A percentile compares a stretch with the other conserved stretches of the same genome.
phyloP scores from a whole-genome alignment of 2,329 filamentous ascomycete genomes.

The Nigrospora oryzae region DNA sequence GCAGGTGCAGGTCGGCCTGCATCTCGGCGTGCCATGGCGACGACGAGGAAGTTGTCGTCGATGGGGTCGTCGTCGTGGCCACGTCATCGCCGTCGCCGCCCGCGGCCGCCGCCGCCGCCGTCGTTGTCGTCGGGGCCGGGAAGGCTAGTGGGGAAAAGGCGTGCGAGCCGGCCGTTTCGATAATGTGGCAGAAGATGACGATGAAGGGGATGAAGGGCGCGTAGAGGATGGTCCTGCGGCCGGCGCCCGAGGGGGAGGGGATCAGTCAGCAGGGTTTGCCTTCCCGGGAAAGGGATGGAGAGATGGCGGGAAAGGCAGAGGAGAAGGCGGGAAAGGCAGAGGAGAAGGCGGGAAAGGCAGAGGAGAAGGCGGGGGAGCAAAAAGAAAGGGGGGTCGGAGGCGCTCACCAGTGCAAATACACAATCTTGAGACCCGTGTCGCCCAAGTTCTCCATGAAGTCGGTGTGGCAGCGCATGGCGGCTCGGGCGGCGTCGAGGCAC shows the following conservation, averaged over 20 bases:
- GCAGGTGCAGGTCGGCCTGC: constrained; percentile 31
- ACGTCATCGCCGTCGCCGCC: no score
- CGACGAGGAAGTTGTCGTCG: no score
- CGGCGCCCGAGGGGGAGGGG: no score
- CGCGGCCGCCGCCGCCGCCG: no score
- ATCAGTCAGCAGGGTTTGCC: constrained; percentile 5
- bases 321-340: not conserved
- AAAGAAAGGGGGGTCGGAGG: not conserved
- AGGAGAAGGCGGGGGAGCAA: constrained; percentile 1
- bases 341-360: not conserved
- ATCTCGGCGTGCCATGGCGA: no score
- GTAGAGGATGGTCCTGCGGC: constrained; percentile 35
- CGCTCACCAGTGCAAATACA: constrained; percentile 35
- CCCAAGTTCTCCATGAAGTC: constrained; percentile 29
- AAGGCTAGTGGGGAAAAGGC: constrained; percentile 7
- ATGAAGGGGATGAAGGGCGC: constrained; percentile 46
- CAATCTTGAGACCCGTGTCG: constrained; percentile 25
- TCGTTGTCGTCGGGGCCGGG: no score
- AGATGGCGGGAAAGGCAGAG: not conserved
- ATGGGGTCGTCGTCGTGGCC: no score
- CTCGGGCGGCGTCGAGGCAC: constrained; percentile 31
- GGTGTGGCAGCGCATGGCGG: constrained; percentile 29
- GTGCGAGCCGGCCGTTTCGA: constrained; percentile 27
- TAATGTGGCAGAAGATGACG: constrained; percentile 40
- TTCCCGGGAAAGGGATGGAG: no score